These are phyloP conservation scores for Wickerhamomyces canadensis DNA, from an alignment of 805 yeast genomes.

Conservation along the genomic window DNA sequence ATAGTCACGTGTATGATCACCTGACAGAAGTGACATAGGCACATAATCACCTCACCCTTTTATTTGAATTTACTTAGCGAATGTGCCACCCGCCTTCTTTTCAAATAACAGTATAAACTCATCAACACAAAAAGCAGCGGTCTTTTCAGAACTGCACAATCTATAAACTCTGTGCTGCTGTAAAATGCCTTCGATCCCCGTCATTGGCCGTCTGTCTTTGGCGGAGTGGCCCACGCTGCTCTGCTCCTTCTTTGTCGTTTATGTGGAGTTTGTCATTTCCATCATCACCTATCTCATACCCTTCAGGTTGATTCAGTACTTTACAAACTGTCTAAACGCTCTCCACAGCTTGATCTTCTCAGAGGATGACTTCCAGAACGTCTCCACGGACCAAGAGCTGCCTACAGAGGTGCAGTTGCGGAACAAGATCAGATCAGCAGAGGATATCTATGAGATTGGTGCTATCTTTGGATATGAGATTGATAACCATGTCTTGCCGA, in stretches of 20 bases:
- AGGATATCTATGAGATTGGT: conserved; percentile 61
- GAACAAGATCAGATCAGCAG: conserved; percentile 39
- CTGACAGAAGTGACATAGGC: too few species aligned
- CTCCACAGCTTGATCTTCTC: conserved; percentile 16
- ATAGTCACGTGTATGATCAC: too few species aligned
- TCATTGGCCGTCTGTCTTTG: conserved; percentile 41
- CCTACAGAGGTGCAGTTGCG: conserved; percentile 19
- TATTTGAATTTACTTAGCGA: too few species aligned
- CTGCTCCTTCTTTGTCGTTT: conserved; percentile 39
- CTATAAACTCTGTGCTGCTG: too few species aligned
- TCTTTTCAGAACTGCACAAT: too few species aligned
- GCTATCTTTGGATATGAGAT: conserved; percentile 59
- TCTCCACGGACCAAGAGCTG: conserved; percentile 3
- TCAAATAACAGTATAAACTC: too few species aligned
- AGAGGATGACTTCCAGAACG: conserved; percentile 10
- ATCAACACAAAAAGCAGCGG: too few species aligned
- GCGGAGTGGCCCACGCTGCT: conserved; percentile 45
- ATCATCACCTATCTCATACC: conserved; percentile 44
- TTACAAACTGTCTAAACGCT: conserved; percentile 25
- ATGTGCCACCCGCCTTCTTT: too few species aligned
- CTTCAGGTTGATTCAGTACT: conserved; percentile 29
- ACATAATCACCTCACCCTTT: too few species aligned
- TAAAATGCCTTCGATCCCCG: conserved; percentile 25
- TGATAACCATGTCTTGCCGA: conserved; percentile 73
- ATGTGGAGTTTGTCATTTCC: conserved; percentile 43